Evolutionary conservation across 2,329 filamentous ascomycete species (phyloP).

Genomic region (Dothideomycetidae sp.): DNA sequence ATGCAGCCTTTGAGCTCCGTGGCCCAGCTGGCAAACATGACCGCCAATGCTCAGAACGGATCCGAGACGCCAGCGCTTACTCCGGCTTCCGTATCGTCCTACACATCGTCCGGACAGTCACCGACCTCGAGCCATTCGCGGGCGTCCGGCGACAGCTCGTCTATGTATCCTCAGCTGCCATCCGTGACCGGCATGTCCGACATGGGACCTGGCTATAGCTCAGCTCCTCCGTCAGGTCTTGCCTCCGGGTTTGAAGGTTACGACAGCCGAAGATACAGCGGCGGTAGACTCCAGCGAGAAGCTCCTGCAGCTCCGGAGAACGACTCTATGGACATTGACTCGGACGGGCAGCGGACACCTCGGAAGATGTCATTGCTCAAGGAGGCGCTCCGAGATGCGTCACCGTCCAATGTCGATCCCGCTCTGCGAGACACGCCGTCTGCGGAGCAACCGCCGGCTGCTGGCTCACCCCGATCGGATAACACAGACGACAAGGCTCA

Average conservation of each 20-base stretch:
- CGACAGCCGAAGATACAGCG: constrained; percentile 46
- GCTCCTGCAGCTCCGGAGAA: constrained; percentile 28
- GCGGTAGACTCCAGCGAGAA: constrained; percentile 44
- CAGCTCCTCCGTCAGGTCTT: constrained; percentile 53
- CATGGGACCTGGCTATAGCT: constrained; percentile 44
- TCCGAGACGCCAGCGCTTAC: constrained; percentile 61
- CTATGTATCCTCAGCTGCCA: constrained; percentile 63
- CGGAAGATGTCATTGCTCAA: constrained; percentile 21
- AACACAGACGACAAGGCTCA: constrained; percentile 32
- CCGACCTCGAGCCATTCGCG: constrained; percentile 52
- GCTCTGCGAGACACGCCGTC: constrained; percentile 18
- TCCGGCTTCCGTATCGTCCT: constrained; percentile 60
- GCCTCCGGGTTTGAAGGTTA: constrained; percentile 49
- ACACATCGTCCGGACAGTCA: constrained; percentile 58
- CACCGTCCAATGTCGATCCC: constrained; percentile 22
- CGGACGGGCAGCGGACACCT: constrained; percentile 23
- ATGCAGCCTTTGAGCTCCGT: constrained; percentile 22
- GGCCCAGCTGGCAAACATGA: constrained; percentile 22
- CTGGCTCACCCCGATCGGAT: constrained; percentile 15
- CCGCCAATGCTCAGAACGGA: constrained; percentile 29
- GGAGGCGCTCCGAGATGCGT: constrained; percentile 1
- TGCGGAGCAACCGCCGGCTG: constrained; percentile 15
- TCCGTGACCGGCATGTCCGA: constrained; percentile 53
- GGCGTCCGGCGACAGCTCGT: constrained; percentile 45
- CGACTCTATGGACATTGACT: constrained; percentile 29